These are phyloP conservation scores for Penicillium griseofulvum DNA, from an alignment of 2,329 filamentous ascomycete species.

Conservation along the genomic window DNA sequence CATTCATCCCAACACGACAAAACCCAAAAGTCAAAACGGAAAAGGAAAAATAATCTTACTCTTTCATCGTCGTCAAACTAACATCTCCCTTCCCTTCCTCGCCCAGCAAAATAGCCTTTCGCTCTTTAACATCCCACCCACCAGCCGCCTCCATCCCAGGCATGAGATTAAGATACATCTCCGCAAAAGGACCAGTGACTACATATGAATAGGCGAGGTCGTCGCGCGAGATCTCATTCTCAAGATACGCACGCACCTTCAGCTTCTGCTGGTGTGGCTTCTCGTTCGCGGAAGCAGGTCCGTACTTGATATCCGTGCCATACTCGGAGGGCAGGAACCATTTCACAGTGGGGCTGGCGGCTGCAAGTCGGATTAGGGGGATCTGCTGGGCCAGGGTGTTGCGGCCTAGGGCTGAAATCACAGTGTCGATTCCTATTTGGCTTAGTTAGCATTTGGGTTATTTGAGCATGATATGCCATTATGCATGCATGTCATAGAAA, in stretches of 20 bases:
- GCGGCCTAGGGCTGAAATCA: conserved; percentile 64
- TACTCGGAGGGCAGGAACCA: conserved; percentile 69
- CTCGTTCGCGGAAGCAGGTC: conserved; percentile 57
- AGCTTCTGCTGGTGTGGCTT: conserved; percentile 69
- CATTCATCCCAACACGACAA: background rate
- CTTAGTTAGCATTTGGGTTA: background rate
- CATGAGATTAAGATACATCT: conserved; percentile 57
- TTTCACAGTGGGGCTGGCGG: conserved; percentile 52
- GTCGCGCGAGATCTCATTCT: conserved; percentile 47
- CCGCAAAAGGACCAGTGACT: conserved; percentile 68
- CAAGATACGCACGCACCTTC: conserved; percentile 62
- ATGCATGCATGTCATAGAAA: background rate
- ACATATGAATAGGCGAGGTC: conserved; percentile 63
- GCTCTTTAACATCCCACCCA: conserved; percentile 57
- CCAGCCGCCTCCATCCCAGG: conserved; percentile 47
- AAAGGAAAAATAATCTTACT: conserved; percentile 51
- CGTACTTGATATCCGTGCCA: conserved; percentile 64
- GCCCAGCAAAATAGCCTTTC: conserved; percentile 61
- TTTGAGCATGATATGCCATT: background rate
- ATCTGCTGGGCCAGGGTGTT: conserved; percentile 62
- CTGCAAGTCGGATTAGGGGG: conserved; percentile 60
- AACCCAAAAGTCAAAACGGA: background rate
- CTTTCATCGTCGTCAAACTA: conserved; percentile 68
- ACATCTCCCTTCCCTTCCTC: conserved; percentile 58
- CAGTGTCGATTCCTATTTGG: conserved; percentile 57